Conservation (phyloP, 2,329 filamentous ascomycete genomes). For the Pseudogymnoascus sp. region DNA sequence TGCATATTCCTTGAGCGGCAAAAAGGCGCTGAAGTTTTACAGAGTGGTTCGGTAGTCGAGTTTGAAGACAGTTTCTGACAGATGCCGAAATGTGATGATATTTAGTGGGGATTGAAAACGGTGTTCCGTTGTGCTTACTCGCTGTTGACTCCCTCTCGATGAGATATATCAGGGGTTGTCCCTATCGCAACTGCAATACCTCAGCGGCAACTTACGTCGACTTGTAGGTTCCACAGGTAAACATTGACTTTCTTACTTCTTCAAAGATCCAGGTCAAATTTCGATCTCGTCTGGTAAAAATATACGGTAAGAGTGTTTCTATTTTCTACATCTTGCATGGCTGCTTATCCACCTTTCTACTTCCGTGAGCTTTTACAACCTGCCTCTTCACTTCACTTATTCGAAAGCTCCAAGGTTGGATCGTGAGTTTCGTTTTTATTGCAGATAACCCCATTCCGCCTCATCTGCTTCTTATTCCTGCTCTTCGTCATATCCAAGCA, state of each 20-base stretch:
- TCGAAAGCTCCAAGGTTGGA: neutral
- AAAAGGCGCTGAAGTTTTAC: neutral
- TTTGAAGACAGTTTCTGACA: neutral
- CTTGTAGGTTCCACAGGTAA: neutral
- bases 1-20: neutral
- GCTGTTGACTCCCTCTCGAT: neutral
- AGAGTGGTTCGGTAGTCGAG: neutral
- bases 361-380: neutral
- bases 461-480: neutral
- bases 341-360: neutral
- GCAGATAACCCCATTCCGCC: neutral
- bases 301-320: neutral
- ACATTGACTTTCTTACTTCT: neutral
- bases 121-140: neutral
- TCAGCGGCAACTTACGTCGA: neutral
- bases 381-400: neutral
- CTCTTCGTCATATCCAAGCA: neutral
- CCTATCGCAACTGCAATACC: neutral
- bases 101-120: neutral
- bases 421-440: neutral
- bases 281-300: neutral
- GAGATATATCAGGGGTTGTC: neutral
- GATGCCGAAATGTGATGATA: neutral
- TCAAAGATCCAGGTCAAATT: neutral
- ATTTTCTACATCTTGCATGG: neutral